Percentiles rank a stretch among this genome's conserved stretches.
Evolutionary conservation across 306 rosid genomes (phyloP).

Genomic region (Cucurbita moschata): DNA sequence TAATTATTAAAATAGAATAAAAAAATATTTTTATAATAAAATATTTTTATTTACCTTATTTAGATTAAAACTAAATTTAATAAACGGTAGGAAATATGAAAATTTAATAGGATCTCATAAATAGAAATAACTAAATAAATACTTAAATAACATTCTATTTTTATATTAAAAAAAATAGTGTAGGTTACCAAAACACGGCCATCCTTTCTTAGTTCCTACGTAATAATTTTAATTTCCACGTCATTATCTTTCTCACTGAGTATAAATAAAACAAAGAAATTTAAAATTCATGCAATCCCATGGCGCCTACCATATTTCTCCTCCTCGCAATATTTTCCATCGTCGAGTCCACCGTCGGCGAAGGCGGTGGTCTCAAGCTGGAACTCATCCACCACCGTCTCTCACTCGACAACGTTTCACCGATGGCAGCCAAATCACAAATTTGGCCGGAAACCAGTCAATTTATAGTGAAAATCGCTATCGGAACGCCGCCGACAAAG

Average conservation of each 20-base stretch:
- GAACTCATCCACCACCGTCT: constrained; percentile 28
- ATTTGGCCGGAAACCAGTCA: neutral
- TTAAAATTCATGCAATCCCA: neutral
- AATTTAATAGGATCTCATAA: no score
- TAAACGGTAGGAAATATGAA: no score
- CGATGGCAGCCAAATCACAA: neutral
- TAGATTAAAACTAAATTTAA: no score
- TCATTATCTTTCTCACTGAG: neutral
- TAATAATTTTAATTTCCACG: neutral
- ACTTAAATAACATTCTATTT: no score
- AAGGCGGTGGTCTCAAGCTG: constrained; percentile 19
- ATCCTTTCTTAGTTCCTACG: neutral
- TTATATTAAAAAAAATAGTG: no score
- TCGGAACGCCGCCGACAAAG: constrained; percentile 37
- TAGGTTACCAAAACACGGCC: no score
- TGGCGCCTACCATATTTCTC: neutral
- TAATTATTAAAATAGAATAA: no score
- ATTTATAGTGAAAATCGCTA: constrained; percentile 20
- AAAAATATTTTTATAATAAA: no score
- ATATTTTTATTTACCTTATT: no score
- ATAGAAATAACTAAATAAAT: no score
- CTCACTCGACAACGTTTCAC: neutral
- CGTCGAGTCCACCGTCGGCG: neutral
- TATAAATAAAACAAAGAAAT: neutral
- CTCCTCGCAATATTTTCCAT: neutral